phyloP scores from a whole-genome alignment of 805 yeast genomes.

The Metschnikowia chrysomelidarum region DNA sequence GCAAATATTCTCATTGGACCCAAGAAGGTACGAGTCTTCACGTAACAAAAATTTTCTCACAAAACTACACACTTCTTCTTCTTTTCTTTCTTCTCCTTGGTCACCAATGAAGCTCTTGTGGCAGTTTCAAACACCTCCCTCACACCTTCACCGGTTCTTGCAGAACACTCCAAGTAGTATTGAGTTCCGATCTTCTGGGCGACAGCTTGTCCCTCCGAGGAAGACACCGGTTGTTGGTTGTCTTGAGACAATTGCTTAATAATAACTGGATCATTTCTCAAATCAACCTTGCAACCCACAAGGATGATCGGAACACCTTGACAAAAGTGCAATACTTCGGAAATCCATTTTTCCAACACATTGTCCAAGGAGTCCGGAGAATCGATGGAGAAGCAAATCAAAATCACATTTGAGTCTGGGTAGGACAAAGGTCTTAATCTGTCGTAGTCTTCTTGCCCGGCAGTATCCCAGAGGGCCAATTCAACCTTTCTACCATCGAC shows the following conservation, averaged over 20 bases:
- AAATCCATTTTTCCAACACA: conserved; percentile 42
- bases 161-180: conserved; percentile 37
- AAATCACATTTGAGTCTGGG: conserved; percentile 36
- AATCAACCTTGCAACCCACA: conserved; percentile 39
- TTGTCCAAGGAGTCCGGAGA: conserved; percentile 32
- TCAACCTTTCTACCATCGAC: conserved; percentile 59
- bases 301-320: conserved; percentile 34
- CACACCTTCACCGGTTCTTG: conserved; percentile 33
- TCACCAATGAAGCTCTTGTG: conserved; percentile 30
- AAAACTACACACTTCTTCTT: conserved; percentile 31
- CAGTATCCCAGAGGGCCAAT: conserved; percentile 43
- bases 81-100: conserved; percentile 30
- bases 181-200: conserved; percentile 30
- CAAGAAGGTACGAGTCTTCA: too few relatives aligned
- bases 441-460: conserved; percentile 31
- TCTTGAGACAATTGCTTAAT: conserved; percentile 27
- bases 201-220: conserved; percentile 27
- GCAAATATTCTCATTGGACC: too few relatives aligned
- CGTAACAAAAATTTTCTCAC: too few relatives aligned
- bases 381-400: conserved; percentile 38
- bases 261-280: conserved; percentile 28
- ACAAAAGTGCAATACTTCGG: conserved; percentile 40
- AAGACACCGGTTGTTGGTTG: conserved; percentile 23
- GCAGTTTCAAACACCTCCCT: conserved; percentile 31
- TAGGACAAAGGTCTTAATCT: conserved; percentile 43